Conservation (phyloP, 73 alveolate genomes). For the Symbiodinium pilosum region DNA sequence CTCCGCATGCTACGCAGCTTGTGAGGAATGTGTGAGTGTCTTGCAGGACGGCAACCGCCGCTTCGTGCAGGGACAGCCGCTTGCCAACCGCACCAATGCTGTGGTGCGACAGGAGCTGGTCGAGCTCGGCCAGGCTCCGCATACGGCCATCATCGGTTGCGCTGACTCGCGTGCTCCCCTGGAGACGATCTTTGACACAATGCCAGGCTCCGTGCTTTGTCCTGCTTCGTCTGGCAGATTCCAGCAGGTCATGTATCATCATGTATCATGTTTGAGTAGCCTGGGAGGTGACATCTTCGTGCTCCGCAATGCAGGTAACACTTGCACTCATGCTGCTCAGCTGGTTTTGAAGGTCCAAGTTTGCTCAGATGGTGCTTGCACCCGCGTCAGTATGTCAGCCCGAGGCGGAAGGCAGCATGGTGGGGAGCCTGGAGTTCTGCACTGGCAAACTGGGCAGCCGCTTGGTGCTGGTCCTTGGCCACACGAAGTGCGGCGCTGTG, state of each 20-base stretch:
- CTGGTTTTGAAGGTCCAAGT: no score
- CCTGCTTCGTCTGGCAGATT: no score
- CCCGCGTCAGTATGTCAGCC: no score
- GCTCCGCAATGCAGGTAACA: conserved; percentile 49
- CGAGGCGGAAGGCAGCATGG: not conserved
- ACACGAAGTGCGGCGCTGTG: conserved; percentile 44
- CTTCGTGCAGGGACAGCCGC: conserved; percentile 37
- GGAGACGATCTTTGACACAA: conserved; percentile 55
- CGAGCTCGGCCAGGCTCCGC: conserved; percentile 62
- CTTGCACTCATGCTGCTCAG: not conserved
- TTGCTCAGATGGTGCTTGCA: no score
- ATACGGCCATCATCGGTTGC: conserved; percentile 84
- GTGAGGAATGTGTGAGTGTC: no score
- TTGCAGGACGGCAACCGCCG: conserved; percentile 66
- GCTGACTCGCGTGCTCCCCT: conserved; percentile 44
- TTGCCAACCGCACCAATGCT: not conserved
- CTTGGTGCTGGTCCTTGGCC: not conserved
- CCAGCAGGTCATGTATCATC: no score
- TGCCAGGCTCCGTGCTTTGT: conserved; percentile 19
- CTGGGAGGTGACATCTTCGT: conserved; percentile 32
- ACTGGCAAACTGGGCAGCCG: conserved; percentile 1
- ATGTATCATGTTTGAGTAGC: no score
- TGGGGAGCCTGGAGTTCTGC: not conserved
- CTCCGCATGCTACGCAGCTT: no score
- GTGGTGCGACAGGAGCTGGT: conserved; percentile 47